Base-by-base conservation (phyloP, 2,329 filamentous ascomycete species). In the Fusarium torreyae region DNA sequence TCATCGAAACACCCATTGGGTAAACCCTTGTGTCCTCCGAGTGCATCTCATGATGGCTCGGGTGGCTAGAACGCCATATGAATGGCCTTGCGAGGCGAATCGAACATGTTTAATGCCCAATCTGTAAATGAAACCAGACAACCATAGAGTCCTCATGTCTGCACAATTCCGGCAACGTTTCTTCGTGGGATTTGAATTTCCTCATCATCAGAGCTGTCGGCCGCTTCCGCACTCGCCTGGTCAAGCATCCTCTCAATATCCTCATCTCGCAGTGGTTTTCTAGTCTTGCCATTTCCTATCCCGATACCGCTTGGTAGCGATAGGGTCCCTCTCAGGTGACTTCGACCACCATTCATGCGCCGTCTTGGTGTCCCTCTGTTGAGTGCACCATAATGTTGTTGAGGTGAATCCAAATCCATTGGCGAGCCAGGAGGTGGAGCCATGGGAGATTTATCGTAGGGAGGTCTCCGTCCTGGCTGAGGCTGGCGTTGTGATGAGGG, bases 191-290 rank as follows among this genome's bases (percentile, higher is more conserved):
- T 78, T 51, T 83, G 78, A 57, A 89, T 89, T 73, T 89, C 87
- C 33, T 84, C 84, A 31, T 89, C 87, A 17, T 87, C 88, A 44
- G 88, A 87, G 18, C 86, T 87, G 57, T 85, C 85, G n/a, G 79
- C 79, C 33, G 77, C 81, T 24, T 83, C 84, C 4, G 82, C 84
- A 4, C 81, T 84, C 4, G 82, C 85, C 36, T 81, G 81, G 58
- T 89, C 87, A 40, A 89, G 78, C 84, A 89, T 88, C 38, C 83
- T 81, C 60, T 89, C 87, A 57, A 89, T 87, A 39, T 89, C 87
- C 42, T 86, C 86, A 38, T 88, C 86, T 3, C 80, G 80, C 39
- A 89, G 69, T 6, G 78, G 75, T n/a, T 74, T 78, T 46, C 78
- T 72, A 18, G 69, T 70, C 28, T 66, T 80, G 75, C 70, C 83